Conservation (phyloP, 768 basidiomycete species). For the Agrocybe praecox region DNA sequence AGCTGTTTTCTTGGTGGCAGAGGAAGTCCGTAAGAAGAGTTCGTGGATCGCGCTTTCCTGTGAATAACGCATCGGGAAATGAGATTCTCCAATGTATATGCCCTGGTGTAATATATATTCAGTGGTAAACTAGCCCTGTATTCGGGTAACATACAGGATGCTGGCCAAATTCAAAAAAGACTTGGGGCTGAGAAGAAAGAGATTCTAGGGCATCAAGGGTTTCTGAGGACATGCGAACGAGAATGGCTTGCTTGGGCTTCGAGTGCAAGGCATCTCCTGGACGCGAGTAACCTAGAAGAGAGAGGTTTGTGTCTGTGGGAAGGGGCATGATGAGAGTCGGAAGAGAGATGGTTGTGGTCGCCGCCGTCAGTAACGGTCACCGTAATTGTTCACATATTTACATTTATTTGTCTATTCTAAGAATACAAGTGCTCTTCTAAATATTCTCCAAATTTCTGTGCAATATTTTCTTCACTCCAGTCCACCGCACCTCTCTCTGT, state of each 20-base stretch:
- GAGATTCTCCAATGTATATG: conserved; percentile 64
- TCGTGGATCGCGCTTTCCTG: conserved; percentile 66
- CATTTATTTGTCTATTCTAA: not conserved
- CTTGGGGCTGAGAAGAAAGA: conserved; percentile 40
- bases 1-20: conserved; percentile 56
- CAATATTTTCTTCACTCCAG: conserved; percentile 75
- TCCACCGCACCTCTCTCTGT: conserved; percentile 77
- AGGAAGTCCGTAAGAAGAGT: conserved; percentile 68
- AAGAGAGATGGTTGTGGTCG: conserved; percentile 1
- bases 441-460: conserved; percentile 70
- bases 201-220: conserved; percentile 69
- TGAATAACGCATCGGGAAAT: conserved; percentile 59
- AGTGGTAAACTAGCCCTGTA: not conserved
- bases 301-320: conserved; percentile 52
- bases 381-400: not conserved
- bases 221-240: conserved; percentile 75
- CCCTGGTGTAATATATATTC: conserved; percentile 43
- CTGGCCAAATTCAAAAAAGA: conserved; percentile 67
- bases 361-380: not conserved
- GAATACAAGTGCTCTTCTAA: conserved; percentile 67
- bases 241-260: conserved; percentile 72
- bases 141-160: conserved; percentile 48
- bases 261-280: conserved; percentile 59
- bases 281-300: conserved; percentile 58
- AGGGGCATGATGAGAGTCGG: conserved; percentile 60